Conservation (phyloP, 106 monocot species). For the Ottelia alismoides region DNA sequence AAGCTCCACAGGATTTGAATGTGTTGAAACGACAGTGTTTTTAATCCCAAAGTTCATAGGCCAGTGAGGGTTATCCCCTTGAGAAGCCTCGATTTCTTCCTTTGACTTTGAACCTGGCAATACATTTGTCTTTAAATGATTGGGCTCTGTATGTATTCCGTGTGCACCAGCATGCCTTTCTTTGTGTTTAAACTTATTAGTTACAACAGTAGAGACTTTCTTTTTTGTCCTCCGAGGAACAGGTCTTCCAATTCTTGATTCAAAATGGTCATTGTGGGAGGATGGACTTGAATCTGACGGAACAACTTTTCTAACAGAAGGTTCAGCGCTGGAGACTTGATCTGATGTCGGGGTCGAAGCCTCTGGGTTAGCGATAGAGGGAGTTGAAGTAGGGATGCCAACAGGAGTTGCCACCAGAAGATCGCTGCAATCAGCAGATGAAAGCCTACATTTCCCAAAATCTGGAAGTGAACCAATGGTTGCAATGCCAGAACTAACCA, state of each 20-base stretch:
- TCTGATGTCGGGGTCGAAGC: conserved; percentile 20
- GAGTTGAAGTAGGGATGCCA: conserved; percentile 7
- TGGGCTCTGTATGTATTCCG: no score
- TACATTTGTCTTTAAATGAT: no score
- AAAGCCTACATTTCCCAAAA: conserved; percentile 18
- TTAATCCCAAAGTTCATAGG: conserved; percentile 17
- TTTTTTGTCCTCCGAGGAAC: no score
- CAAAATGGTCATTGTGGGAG: background rate
- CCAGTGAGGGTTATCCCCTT: conserved; percentile 24
- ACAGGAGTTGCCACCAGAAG: conserved; percentile 11
- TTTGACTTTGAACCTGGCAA: conserved; percentile 7
- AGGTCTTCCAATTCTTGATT: background rate
- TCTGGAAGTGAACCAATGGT: conserved; percentile 28
- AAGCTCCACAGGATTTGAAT: conserved; percentile 28
- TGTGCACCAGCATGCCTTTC: no score
- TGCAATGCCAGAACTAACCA: conserved; percentile 22
- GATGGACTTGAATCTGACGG: background rate
- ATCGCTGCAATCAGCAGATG: conserved; percentile 10
- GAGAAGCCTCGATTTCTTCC: conserved; percentile 1
- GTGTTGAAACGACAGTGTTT: conserved; percentile 5
- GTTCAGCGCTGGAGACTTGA: background rate
- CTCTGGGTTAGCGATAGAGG: conserved; percentile 6
- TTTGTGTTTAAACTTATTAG: no score
- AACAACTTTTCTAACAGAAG: conserved; percentile 4
- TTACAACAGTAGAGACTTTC: no score